Evolutionary conservation across 2,329 filamentous ascomycete species (phyloP).

Genomic region (Cercospora janseana): DNA sequence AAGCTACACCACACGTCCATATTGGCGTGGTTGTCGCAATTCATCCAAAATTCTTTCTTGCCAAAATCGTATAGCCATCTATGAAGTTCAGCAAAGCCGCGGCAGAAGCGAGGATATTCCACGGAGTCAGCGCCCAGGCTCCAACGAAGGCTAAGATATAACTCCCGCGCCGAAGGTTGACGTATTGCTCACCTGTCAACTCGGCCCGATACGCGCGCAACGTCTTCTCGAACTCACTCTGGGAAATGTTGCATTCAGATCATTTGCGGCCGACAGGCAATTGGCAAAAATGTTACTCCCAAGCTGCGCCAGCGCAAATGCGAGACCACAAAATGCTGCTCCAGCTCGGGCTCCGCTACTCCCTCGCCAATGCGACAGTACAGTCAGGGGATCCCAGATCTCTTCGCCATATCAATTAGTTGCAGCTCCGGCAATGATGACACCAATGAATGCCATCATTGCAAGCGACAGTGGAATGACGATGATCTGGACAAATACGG

Average conservation of each 20-base stretch:
- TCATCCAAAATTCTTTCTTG: neutral
- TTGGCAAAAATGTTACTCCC: constrained; percentile 28
- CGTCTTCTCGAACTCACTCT: neutral
- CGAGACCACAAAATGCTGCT: constrained; percentile 28
- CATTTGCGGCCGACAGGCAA: constrained; percentile 28
- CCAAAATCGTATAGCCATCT: constrained; percentile 44
- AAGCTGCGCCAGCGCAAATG: constrained; percentile 17
- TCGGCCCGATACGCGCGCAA: neutral
- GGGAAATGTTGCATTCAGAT: constrained; percentile 26
- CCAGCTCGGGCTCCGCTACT: constrained; percentile 24
- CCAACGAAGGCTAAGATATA: constrained; percentile 42
- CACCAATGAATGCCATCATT: constrained; percentile 32
- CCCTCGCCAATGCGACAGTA: constrained; percentile 28
- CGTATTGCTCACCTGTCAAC: constrained; percentile 38
- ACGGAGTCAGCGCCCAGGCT: constrained; percentile 41
- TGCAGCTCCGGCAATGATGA: constrained; percentile 32
- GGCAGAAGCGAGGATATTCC: constrained; percentile 45
- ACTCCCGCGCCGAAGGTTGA: constrained; percentile 41
- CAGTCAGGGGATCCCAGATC: constrained; percentile 31
- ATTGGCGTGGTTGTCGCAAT: no score
- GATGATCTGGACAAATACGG: constrained; percentile 26
- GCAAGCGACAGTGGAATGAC: constrained; percentile 31
- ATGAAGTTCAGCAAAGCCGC: constrained; percentile 45
- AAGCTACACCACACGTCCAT: no score
- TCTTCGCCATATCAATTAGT: constrained; percentile 24